Evolutionary conservation across 1,139 yeast species (phyloP), one percentile per base, ranked within the genome.

Genomic region (Geotrichum australiense): DNA sequence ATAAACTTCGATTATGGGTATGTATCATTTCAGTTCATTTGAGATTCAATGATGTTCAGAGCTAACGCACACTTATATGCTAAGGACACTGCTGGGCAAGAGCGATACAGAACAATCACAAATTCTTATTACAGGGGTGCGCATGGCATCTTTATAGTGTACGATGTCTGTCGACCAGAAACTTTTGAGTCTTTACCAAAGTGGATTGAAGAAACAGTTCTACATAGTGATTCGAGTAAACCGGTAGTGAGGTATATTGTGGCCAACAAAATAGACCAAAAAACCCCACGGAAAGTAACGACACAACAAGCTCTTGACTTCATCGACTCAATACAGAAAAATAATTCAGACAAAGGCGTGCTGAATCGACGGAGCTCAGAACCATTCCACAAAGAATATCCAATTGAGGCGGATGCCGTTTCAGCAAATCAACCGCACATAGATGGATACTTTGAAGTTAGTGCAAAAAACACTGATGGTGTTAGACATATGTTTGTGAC

Each of bases 111-210:
- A 70, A 91, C 97, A 43, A 91, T 91, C 64, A 91, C 98, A 38
- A 87, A 97, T 19, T 96, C 97, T 6, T 91, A 91, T 66, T 91
- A 91, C 68, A 78, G 98, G 65, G 96, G 97, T 43, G 98, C 98
- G 46, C 86, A 87, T 91, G 98, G 98, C 48, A 91, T 91, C 61
- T 78, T 91, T 46, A 76, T 91, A 54, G 95, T 91, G 38, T 91
- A 91, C 65, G 98, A 91, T 63, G 96, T 89, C 42, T 83, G 95
- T 31, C 96, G 91, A 64, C 87, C 87, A 57, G 78, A 91, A 65
- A 82, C 96, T 32, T 91, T 89, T 66, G 87, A 82, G 6, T 42
- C 42, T 12, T 19, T 49, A 11, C 49, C 45, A 10, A 42, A 47
- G 24, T 49, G 52, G 52, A 42, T 48, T 34, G 42, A 44, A 23